Percentiles rank a stretch among this genome's conserved stretches.
Evolutionary conservation across 2,329 filamentous ascomycete species (phyloP).

Genomic region (Diplodia sapinea): DNA sequence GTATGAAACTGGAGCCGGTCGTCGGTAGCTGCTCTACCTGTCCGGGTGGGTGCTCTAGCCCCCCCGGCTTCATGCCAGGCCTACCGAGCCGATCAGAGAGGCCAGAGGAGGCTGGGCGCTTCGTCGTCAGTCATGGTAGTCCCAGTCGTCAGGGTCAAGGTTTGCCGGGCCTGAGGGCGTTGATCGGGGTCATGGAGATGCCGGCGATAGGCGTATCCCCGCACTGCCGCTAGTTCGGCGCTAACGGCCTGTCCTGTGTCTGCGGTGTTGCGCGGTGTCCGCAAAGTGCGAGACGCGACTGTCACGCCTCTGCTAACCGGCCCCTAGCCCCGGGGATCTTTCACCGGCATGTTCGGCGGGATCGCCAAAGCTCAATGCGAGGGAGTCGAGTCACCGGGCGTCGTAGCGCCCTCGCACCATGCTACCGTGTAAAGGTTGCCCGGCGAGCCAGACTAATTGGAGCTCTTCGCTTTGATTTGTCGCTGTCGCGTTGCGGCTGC

Average conservation of each 20-base stretch:
- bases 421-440: constrained; percentile 10
- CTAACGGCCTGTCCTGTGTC: not conserved
- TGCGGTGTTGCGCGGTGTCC: constrained; percentile 27
- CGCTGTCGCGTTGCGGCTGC: constrained; percentile 8
- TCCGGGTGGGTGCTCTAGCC: not conserved
- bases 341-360: constrained; percentile 20
- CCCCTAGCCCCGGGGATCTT: constrained; percentile 1
- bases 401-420: constrained; percentile 20
- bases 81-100: not conserved
- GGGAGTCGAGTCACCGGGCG: not conserved
- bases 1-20: not conserved
- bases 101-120: not conserved
- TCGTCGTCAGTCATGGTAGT: constrained; percentile 4
- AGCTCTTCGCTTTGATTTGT: constrained; percentile 9
- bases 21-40: not conserved
- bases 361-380: constrained; percentile 21
- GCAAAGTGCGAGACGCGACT: not conserved
- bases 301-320: not conserved
- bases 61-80: not conserved
- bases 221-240: constrained; percentile 8
- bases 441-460: not conserved
- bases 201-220: constrained; percentile 24
- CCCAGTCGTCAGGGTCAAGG: constrained; percentile 19
- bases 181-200: constrained; percentile 8
- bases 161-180: not conserved